Percentiles rank a stretch among this genome's conserved stretches.
phyloP scores from a whole-genome alignment of 1,284 basidiomycete genomes.

The Trametes sp. region DNA sequence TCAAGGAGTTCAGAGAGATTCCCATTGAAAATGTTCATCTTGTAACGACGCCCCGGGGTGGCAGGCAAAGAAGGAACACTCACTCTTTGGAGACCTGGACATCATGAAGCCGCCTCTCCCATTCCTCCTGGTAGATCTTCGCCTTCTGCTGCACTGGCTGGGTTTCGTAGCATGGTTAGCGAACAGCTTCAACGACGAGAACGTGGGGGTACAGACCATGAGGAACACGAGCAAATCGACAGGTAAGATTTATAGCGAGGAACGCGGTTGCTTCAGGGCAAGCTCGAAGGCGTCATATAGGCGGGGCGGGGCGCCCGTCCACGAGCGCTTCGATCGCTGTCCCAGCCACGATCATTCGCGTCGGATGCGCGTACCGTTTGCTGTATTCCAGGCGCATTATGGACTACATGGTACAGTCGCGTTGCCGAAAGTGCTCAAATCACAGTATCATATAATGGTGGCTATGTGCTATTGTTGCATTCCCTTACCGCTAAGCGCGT shows the following conservation, averaged over 20 bases:
- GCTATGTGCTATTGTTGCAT: too few relatives aligned
- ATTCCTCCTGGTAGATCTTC: slow-evolving; percentile 73
- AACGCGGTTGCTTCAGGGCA: slow-evolving; percentile 40
- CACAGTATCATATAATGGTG: too few relatives aligned
- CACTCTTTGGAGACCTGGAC: slow-evolving; percentile 81
- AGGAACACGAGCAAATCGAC: slow-evolving; percentile 26
- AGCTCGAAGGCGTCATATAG: slow-evolving; percentile 19
- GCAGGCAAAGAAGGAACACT: slow-evolving; percentile 45
- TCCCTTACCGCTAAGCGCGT: too few relatives aligned
- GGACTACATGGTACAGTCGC: too few relatives aligned
- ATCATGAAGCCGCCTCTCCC: slow-evolving; percentile 77
- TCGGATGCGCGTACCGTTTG: neutral
- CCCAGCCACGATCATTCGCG: neutral
- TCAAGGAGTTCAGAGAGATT: slow-evolving; percentile 87
- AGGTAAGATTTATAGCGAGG: slow-evolving; percentile 40
- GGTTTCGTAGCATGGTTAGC: slow-evolving; percentile 15
- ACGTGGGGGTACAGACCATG: slow-evolving; percentile 41
- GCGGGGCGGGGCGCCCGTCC: slow-evolving; percentile 2
- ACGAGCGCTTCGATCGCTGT: neutral
- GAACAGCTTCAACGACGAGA: slow-evolving; percentile 3
- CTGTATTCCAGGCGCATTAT: too few relatives aligned
- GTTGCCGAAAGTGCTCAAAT: too few relatives aligned
- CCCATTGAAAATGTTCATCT: slow-evolving; percentile 78
- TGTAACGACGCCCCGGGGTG: slow-evolving; percentile 23
- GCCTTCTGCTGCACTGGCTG: slow-evolving; percentile 53